Conservation (phyloP, 345 rosid species). For the Dipteronia sinensis region DNA sequence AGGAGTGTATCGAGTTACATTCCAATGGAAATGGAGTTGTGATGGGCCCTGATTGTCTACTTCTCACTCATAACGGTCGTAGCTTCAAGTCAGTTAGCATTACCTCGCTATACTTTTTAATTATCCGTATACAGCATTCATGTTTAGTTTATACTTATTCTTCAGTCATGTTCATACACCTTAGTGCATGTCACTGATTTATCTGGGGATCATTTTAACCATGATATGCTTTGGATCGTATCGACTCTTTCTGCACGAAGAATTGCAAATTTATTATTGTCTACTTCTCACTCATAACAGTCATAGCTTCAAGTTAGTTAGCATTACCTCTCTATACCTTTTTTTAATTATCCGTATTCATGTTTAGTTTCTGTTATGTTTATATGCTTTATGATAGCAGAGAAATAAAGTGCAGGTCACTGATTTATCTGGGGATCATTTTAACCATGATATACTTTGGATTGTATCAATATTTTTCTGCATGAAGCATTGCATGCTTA, state of each 20-base stretch:
- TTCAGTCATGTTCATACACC: not conserved
- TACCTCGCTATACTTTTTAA: slow-evolving; percentile 21
- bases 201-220: not conserved
- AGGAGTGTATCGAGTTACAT: slow-evolving; percentile 81
- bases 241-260: not conserved
- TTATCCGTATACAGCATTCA: not conserved
- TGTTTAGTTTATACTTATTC: not conserved
- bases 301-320: slow-evolving; percentile 90
- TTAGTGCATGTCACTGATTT: not conserved
- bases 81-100: slow-evolving; percentile 83
- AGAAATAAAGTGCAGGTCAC: not conserved
- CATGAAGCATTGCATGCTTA: not conserved
- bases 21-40: slow-evolving; percentile 72
- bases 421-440: not conserved
- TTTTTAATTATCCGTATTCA: not conserved
- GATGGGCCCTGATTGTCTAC: slow-evolving; percentile 82
- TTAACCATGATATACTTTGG: not conserved
- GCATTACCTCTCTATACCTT: slow-evolving; percentile 24
- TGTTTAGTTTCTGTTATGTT: not conserved
- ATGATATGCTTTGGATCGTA: not conserved
- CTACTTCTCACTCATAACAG: slow-evolving; percentile 46
- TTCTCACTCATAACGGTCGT: slow-evolving; percentile 88
- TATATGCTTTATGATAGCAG: not conserved
- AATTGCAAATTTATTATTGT: not conserved
- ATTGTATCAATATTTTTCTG: not conserved